Percentiles rank a stretch among this genome's conserved stretches.
phyloP scores from a whole-genome alignment of 352 stramenopile genomes.

The Phytophthora litchii region DNA sequence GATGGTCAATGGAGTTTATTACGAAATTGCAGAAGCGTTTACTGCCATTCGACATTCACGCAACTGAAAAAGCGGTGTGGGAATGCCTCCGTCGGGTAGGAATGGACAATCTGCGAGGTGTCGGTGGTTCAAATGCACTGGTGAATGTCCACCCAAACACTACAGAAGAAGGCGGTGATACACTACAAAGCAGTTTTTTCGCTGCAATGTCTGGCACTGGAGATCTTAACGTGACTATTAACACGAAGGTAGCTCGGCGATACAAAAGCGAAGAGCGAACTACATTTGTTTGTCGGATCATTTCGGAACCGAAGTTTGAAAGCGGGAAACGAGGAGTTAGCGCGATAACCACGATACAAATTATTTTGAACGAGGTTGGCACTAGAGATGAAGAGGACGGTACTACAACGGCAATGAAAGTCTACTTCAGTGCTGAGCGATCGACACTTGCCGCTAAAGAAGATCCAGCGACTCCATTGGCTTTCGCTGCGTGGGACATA shows the following conservation, averaged over 20 bases:
- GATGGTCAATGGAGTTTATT: constrained; percentile 16
- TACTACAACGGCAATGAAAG: constrained; percentile 6
- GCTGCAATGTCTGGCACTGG: not conserved
- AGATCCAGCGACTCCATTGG: constrained; percentile 2
- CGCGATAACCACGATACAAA: not conserved
- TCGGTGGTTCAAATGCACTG: not conserved
- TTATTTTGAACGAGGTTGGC: not conserved
- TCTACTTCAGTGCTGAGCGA: constrained; percentile 14
- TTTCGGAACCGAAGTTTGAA: constrained; percentile 5
- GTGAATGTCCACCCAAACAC: not conserved
- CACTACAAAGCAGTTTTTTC: not conserved
- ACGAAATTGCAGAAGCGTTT: constrained; percentile 18
- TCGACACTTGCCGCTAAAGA: not conserved
- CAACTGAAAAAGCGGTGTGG: constrained; percentile 4
- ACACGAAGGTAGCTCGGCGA: constrained; percentile 9
- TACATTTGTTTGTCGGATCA: constrained; percentile 5
- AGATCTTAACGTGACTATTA: constrained; percentile 1
- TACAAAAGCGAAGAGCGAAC: not conserved
- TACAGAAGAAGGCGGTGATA: not conserved
- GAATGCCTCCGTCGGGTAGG: constrained; percentile 2
- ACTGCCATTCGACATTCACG: constrained; percentile 18
- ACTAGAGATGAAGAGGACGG: not conserved
- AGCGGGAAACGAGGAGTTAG: not conserved
- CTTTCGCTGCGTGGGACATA: constrained; percentile 11
- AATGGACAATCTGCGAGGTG: constrained; percentile 3